A percentile compares a stretch with the other conserved stretches of the same genome.
phyloP scores from a whole-genome alignment of 768 basidiomycete genomes.

The Phanerochaete sordida region DNA sequence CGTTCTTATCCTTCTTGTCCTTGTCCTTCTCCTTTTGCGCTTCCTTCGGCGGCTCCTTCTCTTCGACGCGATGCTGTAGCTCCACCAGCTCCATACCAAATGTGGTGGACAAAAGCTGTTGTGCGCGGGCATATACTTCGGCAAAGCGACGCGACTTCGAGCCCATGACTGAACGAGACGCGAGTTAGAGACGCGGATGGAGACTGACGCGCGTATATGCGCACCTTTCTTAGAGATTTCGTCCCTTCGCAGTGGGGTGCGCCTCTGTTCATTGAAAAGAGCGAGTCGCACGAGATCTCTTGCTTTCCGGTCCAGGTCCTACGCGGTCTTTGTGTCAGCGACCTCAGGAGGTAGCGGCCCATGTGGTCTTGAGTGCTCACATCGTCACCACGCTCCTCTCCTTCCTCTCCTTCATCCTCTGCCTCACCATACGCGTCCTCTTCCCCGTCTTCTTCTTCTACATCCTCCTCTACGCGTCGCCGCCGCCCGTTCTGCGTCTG shows the following conservation, averaged over 20 bases:
- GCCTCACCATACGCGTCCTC: slow-evolving; percentile 31
- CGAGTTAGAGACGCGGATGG: slow-evolving; percentile 25
- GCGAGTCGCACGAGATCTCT: slow-evolving; percentile 75
- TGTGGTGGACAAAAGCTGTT: slow-evolving; percentile 54
- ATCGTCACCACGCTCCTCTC: slow-evolving; percentile 26
- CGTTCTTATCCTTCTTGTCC: slow-evolving; percentile 39
- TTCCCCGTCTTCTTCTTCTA: slow-evolving; percentile 34
- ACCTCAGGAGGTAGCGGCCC: not conserved
- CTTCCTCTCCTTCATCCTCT: slow-evolving; percentile 34
- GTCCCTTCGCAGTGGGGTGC: slow-evolving; percentile 66
- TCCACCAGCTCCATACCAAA: slow-evolving; percentile 88
- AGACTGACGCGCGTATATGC: not conserved
- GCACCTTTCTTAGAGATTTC: slow-evolving; percentile 84
- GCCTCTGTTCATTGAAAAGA: slow-evolving; percentile 74
- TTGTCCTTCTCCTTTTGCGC: slow-evolving; percentile 31
- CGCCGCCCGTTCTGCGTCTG: slow-evolving; percentile 23
- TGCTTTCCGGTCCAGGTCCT: slow-evolving; percentile 69
- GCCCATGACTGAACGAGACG: slow-evolving; percentile 38
- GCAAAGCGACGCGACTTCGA: slow-evolving; percentile 56
- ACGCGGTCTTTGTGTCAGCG: not conserved
- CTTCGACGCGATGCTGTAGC: slow-evolving; percentile 57
- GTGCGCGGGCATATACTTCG: slow-evolving; percentile 59
- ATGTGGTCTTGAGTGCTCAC: too few relatives aligned
- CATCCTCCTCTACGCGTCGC: slow-evolving; percentile 24
- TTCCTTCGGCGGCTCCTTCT: slow-evolving; percentile 41